Base-by-base conservation (phyloP, 805 yeast genomes). In the Metschnikowia colocasiae region DNA sequence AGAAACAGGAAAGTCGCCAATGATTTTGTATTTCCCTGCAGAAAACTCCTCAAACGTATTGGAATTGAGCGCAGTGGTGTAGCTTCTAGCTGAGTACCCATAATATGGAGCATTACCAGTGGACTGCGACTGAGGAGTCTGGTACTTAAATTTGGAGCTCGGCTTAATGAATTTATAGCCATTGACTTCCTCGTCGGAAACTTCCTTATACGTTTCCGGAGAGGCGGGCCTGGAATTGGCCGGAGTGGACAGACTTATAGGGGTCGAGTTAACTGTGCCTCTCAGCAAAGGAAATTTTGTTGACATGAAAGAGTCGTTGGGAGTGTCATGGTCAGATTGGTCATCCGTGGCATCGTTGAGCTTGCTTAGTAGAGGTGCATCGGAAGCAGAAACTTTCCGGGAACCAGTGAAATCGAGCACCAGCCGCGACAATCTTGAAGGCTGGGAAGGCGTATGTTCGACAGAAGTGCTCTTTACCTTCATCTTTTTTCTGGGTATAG, bases 81-180 rank as follows among this genome's bases (percentile, higher is more conserved):
- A 41, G n/a, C 25, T 38, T 29, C 45, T 43, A 2, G 44, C 26
- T 8, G 43, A 33, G 9, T 40, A 45, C 22, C 34, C 44, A 16
- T 23, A 16, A 20, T 8, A 39, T 19, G 15, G 58, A 46, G 7
- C 49, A 30, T 34, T 42, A 37, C 45, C 46, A 45, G 45, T 50
- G 46, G 33, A 54, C 36, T 20, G 50, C 35, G 40, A 50, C 46
- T 33, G 56, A 15, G 48, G 58, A 20, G 58, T 49, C 40, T 51
- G 54, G 45, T 60, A 46, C 9, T 54, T 42, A 39, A 55, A 50
- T 27, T 47, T 48, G 10, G 49, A 45, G 15, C 34, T 40, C 1
- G 68, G 65, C 31, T 71, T 64, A 4, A 77, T 65, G 57, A 76
- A 75, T 40, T 64, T 62, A 53, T 68, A 77, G 1, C 80, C 81